Evolutionary conservation across 139 green algal genomes (phyloP).

Genomic region (Chlamydomonas applanata): DNA sequence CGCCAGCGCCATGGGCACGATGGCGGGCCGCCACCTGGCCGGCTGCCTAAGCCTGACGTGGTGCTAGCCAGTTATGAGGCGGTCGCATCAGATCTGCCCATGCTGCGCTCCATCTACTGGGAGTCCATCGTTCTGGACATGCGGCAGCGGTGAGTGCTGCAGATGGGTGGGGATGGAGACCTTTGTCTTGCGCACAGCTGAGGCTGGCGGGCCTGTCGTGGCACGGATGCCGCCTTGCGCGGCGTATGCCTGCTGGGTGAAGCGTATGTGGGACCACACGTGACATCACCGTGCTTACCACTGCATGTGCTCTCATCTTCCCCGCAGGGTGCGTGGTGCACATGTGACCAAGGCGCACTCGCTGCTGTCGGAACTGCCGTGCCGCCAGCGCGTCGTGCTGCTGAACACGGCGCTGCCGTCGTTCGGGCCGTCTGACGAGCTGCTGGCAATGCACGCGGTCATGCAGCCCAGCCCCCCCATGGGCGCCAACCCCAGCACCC

Average conservation of each 20-base stretch:
- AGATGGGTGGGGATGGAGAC: not conserved
- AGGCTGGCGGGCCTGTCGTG: too few species aligned
- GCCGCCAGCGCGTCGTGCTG: slow-evolving; percentile 51
- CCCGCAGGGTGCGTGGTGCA: not conserved
- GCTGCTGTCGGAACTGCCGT: slow-evolving; percentile 18
- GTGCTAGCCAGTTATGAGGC: slow-evolving; percentile 72
- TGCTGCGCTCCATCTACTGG: slow-evolving; percentile 63
- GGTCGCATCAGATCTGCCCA: slow-evolving; percentile 43
- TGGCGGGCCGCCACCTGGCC: not conserved
- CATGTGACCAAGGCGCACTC: not conserved
- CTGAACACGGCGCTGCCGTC: slow-evolving; percentile 16
- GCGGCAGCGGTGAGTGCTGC: slow-evolving; percentile 39
- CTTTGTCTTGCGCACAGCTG: too few species aligned
- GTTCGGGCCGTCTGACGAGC: slow-evolving; percentile 37
- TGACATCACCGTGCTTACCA: too few species aligned
- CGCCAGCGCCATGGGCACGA: slow-evolving; percentile 2
- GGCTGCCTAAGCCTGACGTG: slow-evolving; percentile 70
- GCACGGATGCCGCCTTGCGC: slow-evolving; percentile 18
- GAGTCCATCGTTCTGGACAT: slow-evolving; percentile 70
- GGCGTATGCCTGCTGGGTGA: not conserved
- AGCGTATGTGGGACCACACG: not conserved
- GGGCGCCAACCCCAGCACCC: not conserved
- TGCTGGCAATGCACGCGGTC: too few species aligned
- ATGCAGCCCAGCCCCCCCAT: too few species aligned
- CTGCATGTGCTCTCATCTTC: not conserved